Base-by-base conservation (phyloP, 768 basidiomycete genomes). In the Trichaptum fuscoviolaceum region DNA sequence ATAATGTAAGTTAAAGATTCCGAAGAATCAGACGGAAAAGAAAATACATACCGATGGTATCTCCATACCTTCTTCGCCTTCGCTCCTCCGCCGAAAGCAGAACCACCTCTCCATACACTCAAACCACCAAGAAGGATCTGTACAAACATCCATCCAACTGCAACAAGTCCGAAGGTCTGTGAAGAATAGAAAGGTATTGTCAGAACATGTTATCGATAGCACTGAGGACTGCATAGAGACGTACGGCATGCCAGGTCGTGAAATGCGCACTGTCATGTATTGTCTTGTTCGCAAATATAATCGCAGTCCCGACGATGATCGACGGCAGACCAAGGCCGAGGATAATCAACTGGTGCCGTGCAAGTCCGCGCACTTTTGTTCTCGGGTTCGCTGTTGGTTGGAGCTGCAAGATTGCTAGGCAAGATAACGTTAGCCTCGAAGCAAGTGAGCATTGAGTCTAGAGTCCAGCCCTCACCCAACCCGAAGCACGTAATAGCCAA, bases 41-140 rank as follows among this genome's bases (percentile, higher is more conserved):
- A 52, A n/a, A 27, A 27, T 27, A 59, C 75, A 57, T 67, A 87
- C 89, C 93, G 79, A 71, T 95, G 93, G 69, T 92, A 94, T 73
- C 93, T 95, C 89, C 92, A 95, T 23, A 93, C 67, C 0, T 78
- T 74, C 74, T 91, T 94, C 17, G 92, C 91, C 73, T 84, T 88
- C 58, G 79, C 74, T 18, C 84, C 87, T 0, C 92, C 91, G 6
- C 92, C 91, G 72, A 93, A 90, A 0, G 81, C 79, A 18, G 80
- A 80, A 15, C 92, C 92, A 6, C 78, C 82, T 67, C 82, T 87
- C 92, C 92, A 93, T 18, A 92, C 90, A 63, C 88, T 91, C n/a
- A 84, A 86, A 1, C 82, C 90, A 7, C 93, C 93, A 0, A 93
- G n/a, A 9, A 80, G 65, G 7, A 84, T 76, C 71, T 94, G 92